Evolutionary conservation across 768 basidiomycete genomes (phyloP), one percentile per base, ranked within the genome.

Genomic region (Russula griseocarnosa): DNA sequence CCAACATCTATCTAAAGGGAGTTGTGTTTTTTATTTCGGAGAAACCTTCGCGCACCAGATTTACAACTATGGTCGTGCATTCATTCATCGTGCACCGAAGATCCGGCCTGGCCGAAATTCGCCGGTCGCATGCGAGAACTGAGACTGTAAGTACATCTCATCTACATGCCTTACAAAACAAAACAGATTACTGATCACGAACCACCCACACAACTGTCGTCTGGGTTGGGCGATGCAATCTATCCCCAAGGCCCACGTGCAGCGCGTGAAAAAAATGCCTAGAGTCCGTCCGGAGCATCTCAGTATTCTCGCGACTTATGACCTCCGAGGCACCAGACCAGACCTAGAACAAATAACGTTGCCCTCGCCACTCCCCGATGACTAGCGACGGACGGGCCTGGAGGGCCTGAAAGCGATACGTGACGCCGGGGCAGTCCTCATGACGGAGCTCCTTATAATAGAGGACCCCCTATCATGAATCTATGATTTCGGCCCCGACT

Each of bases 381-480:
- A 69, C 51, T 77, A 10, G 76, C 75, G n/a, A 78, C 75, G 24
- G 80, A 81, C 61, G 81, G 68, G 74, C 59, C 70, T 73, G 0
- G 67, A 67, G 0, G 73, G 72, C 18, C 70, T 79, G 11, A 30
- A 69, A 9, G 73, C 72, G 56, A 68, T 81, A 16, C 66, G 71
- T 26, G 67, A 70, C 3, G 70, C 75, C 22, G 78, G 79, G 20
- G 81, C 73, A 2, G 49, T 82, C 11, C 62, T 82, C 59, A 70
- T 82, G 61, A 40, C 71, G 16, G 79, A 82, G 63, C 69, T 81
- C 7, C 68, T 81, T 52, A 79, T 78, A 1, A 66, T 70, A 20
- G 76, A 79, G 26, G 80, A 81, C 60, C 71, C 73, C 1, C 72
- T n/a, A n/a, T n/a, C n/a, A n/a, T n/a, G n/a, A n/a, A n/a, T n/a